Conservation (phyloP, 148 eudicot genomes). For the Camellia granthamiana region DNA sequence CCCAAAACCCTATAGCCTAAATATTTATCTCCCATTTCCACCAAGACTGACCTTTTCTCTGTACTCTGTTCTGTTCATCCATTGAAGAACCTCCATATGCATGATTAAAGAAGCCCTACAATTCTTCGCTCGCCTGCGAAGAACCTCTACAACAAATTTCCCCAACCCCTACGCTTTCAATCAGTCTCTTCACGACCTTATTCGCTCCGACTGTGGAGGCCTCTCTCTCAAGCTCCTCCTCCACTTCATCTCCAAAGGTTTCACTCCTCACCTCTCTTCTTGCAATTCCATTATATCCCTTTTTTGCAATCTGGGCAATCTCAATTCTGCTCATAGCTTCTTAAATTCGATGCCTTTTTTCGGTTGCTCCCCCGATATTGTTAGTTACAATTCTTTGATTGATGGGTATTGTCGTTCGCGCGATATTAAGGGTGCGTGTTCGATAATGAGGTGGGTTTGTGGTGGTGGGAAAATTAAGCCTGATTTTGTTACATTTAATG, state of each 20-base stretch:
- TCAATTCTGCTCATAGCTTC: slow-evolving; percentile 15
- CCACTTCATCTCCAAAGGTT: slow-evolving; percentile 19
- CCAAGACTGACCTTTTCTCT: too few relatives aligned
- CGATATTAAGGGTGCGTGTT: slow-evolving; percentile 10
- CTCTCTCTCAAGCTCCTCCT: slow-evolving; percentile 24
- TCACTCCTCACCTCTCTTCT: slow-evolving; percentile 22
- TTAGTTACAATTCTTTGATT: slow-evolving; percentile 24
- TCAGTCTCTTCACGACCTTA: slow-evolving; percentile 17
- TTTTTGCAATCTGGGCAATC: slow-evolving; percentile 21
- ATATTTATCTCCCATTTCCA: too few relatives aligned
- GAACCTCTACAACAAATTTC: background rate
- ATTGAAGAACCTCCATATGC: slow-evolving; percentile 9
- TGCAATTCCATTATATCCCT: slow-evolving; percentile 21
- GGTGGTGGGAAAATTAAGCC: slow-evolving; percentile 13
- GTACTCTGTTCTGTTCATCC: background rate
- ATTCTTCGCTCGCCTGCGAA: slow-evolving; percentile 13
- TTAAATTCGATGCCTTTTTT: slow-evolving; percentile 13
- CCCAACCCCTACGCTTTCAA: slow-evolving; percentile 15
- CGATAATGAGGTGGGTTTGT: background rate
- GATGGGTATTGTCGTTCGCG: slow-evolving; percentile 18
- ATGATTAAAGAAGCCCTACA: slow-evolving; percentile 19
- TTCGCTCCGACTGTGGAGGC: slow-evolving; percentile 17
- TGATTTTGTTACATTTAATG: slow-evolving; percentile 24
- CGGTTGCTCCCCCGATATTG: slow-evolving; percentile 20
- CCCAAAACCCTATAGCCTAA: background rate